Percentiles rank a stretch among this genome's conserved stretches.
These are phyloP conservation scores for Pyrrhoderma lamaoense DNA, from an alignment of 1,284 basidiomycete species.

Conservation along the genomic window DNA sequence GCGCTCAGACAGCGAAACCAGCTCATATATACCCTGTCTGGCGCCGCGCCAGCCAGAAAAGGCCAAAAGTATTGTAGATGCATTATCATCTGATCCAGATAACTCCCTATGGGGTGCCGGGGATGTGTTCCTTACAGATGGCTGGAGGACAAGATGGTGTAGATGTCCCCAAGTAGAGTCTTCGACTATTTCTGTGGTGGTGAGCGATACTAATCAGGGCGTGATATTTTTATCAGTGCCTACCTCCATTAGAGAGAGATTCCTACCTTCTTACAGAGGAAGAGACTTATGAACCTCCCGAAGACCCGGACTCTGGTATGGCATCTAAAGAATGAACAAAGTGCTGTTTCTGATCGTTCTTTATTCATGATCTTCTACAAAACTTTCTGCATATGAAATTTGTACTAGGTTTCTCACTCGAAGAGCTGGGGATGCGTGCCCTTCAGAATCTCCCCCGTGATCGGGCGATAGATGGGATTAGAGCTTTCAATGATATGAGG, in stretches of 20 bases:
- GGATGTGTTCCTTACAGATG: conserved; percentile 65
- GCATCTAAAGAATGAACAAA: not conserved
- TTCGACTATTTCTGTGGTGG: conserved; percentile 3
- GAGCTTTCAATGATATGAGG: conserved; percentile 75
- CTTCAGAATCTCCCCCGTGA: conserved; percentile 63
- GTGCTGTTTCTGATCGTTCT: not conserved
- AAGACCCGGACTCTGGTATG: conserved; percentile 72
- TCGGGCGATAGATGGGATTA: conserved; percentile 69
- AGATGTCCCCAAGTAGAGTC: conserved; percentile 48
- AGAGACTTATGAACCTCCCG: conserved; percentile 73
- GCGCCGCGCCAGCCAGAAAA: conserved; percentile 5
- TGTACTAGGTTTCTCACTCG: conserved; percentile 44
- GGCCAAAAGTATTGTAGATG: conserved; percentile 18
- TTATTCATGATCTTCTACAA: not conserved
- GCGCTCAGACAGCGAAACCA: conserved; percentile 1
- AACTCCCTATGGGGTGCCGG: conserved; percentile 37
- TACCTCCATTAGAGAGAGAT: conserved; percentile 40
- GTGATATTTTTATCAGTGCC: conserved; percentile 38
- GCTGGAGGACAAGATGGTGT: conserved; percentile 70
- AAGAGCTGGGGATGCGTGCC: conserved; percentile 74
- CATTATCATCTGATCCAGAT: not conserved
- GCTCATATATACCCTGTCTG: conserved; percentile 5
- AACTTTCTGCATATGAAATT: conserved; percentile 31
- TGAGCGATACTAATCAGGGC: not conserved
- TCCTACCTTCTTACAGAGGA: conserved; percentile 67